Evolutionary conservation across 805 yeast genomes (phyloP).

Genomic region (Lipomyces sp.): DNA sequence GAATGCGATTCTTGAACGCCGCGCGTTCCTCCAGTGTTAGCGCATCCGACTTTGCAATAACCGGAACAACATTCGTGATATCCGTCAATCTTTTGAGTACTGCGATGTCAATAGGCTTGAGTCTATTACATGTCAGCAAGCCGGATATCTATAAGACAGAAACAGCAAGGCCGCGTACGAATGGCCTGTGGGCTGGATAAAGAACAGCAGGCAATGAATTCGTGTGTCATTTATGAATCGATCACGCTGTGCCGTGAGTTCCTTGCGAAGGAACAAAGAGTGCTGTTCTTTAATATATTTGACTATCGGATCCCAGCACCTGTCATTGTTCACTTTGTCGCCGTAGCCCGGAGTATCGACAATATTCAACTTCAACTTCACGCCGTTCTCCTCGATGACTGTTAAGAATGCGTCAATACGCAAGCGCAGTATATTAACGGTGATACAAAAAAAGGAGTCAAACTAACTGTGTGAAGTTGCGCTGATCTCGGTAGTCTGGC

Average conservation of each 20-base stretch:
- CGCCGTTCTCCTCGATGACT: conserved; percentile 77
- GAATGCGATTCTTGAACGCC: conserved; percentile 63
- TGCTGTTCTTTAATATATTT: conserved; percentile 84
- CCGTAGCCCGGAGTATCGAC: conserved; percentile 99
- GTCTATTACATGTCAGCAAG: conserved; percentile 44
- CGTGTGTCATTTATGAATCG: conserved; percentile 76
- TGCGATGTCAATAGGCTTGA: conserved; percentile 75
- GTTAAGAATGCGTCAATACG: not conserved
- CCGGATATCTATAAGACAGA: not conserved
- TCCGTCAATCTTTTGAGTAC: conserved; percentile 82
- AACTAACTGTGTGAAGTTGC: conserved; percentile 34
- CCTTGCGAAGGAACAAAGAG: conserved; percentile 84
- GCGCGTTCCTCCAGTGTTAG: conserved; percentile 82
- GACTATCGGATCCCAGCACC: conserved; percentile 86
- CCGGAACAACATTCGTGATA: conserved; percentile 89
- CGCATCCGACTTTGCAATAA: conserved; percentile 90
- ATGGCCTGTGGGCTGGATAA: conserved; percentile 81
- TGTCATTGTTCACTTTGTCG: conserved; percentile 74
- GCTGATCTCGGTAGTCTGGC: conserved; percentile 53
- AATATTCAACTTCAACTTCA: conserved; percentile 76
- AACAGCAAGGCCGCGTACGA: conserved; percentile 10
- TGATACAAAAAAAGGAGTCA: not conserved
- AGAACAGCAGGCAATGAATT: conserved; percentile 89
- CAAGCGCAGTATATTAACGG: not conserved
- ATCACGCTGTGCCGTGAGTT: conserved; percentile 77